Evolutionary conservation across 306 rosid species (phyloP), one percentile per base, ranked within the genome.

Genomic region (Potentilla sterilis): DNA sequence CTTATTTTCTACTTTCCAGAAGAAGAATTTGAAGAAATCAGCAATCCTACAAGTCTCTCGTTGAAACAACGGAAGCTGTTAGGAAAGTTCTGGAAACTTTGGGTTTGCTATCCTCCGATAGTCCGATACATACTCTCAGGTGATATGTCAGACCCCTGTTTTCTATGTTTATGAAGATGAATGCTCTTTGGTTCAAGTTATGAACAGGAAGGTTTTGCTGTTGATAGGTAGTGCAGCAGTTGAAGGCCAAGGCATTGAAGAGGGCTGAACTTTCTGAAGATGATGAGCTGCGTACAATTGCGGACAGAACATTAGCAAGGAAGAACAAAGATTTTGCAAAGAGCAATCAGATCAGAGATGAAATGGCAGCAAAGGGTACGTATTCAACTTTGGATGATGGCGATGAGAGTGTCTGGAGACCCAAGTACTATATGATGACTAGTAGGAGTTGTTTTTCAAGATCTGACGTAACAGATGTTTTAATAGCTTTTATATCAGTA

Each of bases 301-400:
- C 89, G 49, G 96, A 88, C 54, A 88, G 99, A 81, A 72, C 83
- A n/a, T 78, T 68, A 80, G 99, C 99, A 57, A 96, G 99, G 85
- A 77, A 75, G 43, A 85, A 83, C 80, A 95, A 90, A 71, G 92
- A 95, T 55, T 95, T 87, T 52, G 55, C 83, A 15, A 92, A 69
- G 81, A 89, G 97, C 57, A 97, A 95, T 73, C 80, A 87, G 68
- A 87, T 92, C 78, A 88, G 98, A 77, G 87, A 89, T 8, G 87
- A 88, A 19, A 85, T 95, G 81, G 83, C 88, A 37, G 78, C 78
- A 9, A 87, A 86, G 82, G 97, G n/a, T n/a, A n/a, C n/a, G 98
- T 82, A 90, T 95, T 67, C 90, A 97, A 13, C 88, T 95, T 9
- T 95, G 97, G 98, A 95, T 75, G 86, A 88, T 14, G 97, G 96